A percentile compares a stretch with the other conserved stretches of the same genome.
phyloP scores from a whole-genome alignment of 2,329 filamentous ascomycete species.

The Pyrenochaeta sp. region DNA sequence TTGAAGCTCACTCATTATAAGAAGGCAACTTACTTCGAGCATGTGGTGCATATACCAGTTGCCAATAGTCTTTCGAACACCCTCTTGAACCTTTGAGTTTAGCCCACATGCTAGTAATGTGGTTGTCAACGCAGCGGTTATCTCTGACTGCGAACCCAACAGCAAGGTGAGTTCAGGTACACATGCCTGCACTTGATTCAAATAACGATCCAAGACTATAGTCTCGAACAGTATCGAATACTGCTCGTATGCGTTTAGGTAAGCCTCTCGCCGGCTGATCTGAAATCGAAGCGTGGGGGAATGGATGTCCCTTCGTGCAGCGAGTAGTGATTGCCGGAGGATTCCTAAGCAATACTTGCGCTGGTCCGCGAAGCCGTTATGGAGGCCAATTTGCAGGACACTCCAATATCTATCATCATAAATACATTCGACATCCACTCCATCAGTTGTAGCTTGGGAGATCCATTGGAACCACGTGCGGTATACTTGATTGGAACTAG shows the following conservation, averaged over 20 bases:
- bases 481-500: constrained; percentile 33
- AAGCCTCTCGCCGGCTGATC: constrained; percentile 18
- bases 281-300: constrained; percentile 32
- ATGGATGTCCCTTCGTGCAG: constrained; percentile 35
- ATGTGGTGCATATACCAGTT: constrained; percentile 53
- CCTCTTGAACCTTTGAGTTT: constrained; percentile 52
- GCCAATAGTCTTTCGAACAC: constrained; percentile 55
- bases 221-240: constrained; percentile 57
- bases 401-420: constrained; percentile 50
- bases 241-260: constrained; percentile 49
- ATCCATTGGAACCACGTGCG: constrained; percentile 49
- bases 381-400: constrained; percentile 47
- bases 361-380: constrained; percentile 54
- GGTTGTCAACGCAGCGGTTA: constrained; percentile 52
- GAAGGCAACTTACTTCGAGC: constrained; percentile 14
- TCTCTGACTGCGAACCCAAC: constrained; percentile 41
- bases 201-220: constrained; percentile 57
- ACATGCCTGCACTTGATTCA: constrained; percentile 58
- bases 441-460: constrained; percentile 22
- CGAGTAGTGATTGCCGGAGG: constrained; percentile 49
- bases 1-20: not conserved
- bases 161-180: constrained; percentile 52
- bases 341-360: constrained; percentile 57
- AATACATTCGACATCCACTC: constrained; percentile 29
- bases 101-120: constrained; percentile 53